Base-by-base conservation (phyloP, 768 basidiomycete species). In the Erythrobasidium yunnanense region DNA sequence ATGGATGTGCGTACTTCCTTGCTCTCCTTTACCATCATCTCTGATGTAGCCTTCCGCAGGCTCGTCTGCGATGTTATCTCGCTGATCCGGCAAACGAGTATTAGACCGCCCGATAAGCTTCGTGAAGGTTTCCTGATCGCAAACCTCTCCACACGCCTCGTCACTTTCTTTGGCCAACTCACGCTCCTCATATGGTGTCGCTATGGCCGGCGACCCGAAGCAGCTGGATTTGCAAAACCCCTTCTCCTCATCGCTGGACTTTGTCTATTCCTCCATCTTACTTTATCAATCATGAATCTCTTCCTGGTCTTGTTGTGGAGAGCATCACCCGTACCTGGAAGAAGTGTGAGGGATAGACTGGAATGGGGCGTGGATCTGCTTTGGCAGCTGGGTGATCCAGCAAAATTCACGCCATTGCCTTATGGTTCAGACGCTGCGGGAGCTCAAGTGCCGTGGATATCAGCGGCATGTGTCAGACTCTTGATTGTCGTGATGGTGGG, bases 321-420 rank as follows among this genome's bases (percentile, higher is more conserved):
- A 8, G 23, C 13, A 15, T 51, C 49, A 8, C 11, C 11, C 22
- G 49, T 51, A 25, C 22, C 49, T 15, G 49, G 49, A 25, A 13
- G 49, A 25, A 51, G 49, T 25, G 49, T 51, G 11, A 13, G 49
- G 11, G 11, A 25, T 8, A 15, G 49, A 8, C 25, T 15, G 17
- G 49, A 51, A 25, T 51, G 49, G 49, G 49, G 49, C 49, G 22
- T 51, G 17, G 49, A 51, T 25, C 49, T 51, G 49, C 49, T 51
- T 8, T 51, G 49, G 49, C 13, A 13, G 11, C 49, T 51, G 7
- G 49, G 49, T 25, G 49, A 51, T 25, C 17, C 11, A 8, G 49
- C 49, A 15, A 51, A 51, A 23, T 8, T 51, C 11, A 18, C 17
- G 17, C 8, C 49, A 8, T 11, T 13, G 13, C 49, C 11, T 11